Conservation (phyloP, 2,329 filamentous ascomycete species). For the Neophaeococcomyces mojaviensis region DNA sequence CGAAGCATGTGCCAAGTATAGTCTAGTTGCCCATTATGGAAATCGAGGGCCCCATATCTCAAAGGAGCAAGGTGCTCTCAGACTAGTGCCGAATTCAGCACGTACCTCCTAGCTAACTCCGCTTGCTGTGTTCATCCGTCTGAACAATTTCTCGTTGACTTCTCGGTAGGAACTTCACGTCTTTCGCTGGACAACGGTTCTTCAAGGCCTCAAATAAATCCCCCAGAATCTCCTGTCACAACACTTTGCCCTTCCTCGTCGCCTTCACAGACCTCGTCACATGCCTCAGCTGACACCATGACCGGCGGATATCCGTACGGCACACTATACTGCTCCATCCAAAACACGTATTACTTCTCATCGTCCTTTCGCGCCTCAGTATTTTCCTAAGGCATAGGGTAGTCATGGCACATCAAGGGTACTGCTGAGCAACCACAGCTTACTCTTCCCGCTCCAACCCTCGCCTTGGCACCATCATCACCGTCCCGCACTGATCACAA, state of each 20-base stretch:
- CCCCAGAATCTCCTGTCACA: no score
- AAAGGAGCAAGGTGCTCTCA: no score
- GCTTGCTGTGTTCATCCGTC: no score
- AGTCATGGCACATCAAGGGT: constrained; percentile 1
- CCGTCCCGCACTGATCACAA: not conserved
- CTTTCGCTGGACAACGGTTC: no score
- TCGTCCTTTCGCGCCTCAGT: not conserved
- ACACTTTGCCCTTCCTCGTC: not conserved
- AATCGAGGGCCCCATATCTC: no score
- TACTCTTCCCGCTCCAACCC: not conserved
- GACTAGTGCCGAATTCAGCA: no score
- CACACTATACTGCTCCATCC: not conserved
- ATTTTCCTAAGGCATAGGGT: not conserved
- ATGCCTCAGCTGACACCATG: not conserved
- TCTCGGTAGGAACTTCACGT: no score
- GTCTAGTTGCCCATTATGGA: no score
- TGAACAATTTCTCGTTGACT: no score
- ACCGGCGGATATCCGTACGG: constrained; percentile 4
- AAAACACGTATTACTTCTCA: not conserved
- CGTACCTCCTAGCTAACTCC: no score
- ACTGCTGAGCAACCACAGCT: not conserved
- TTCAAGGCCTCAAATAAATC: no score
- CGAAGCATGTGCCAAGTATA: no score
- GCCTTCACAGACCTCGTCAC: not conserved
- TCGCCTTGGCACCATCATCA: not conserved